Conservation (phyloP, 2,329 filamentous ascomycete species). For the Macrophomina tecta region DNA sequence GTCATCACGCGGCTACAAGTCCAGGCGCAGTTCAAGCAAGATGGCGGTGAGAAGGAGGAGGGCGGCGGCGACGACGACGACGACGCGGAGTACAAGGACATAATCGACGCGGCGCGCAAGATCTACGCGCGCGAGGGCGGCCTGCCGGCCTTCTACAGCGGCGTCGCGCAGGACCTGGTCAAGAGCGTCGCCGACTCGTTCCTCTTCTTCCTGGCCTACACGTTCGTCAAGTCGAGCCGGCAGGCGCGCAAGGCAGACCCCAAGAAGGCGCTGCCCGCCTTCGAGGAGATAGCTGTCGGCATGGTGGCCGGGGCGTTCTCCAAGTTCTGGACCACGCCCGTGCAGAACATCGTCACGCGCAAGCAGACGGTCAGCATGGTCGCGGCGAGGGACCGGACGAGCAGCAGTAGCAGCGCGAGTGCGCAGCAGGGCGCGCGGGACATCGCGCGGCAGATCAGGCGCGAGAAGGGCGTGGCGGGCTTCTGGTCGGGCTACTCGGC, state of each 20-base stretch:
- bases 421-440: slow-evolving; percentile 53
- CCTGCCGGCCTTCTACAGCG: slow-evolving; percentile 67
- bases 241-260: slow-evolving; percentile 36
- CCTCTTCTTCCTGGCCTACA: slow-evolving; percentile 86
- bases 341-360: slow-evolving; percentile 80
- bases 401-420: slow-evolving; percentile 32
- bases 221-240: slow-evolving; percentile 56
- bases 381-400: slow-evolving; percentile 45
- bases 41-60: slow-evolving; percentile 28
- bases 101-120: slow-evolving; percentile 71
- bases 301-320: slow-evolving; percentile 76
- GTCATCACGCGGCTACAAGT: slow-evolving; percentile 83
- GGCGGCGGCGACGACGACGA: slow-evolving; percentile 35
- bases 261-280: slow-evolving; percentile 58
- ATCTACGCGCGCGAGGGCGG: slow-evolving; percentile 78
- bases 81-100: slow-evolving; percentile 64
- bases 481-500: slow-evolving; percentile 92
- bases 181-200: slow-evolving; percentile 72
- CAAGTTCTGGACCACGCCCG: slow-evolving; percentile 77
- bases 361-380: slow-evolving; percentile 73
- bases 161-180: slow-evolving; percentile 50
- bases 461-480: slow-evolving; percentile 73
- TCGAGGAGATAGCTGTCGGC: slow-evolving; percentile 78
- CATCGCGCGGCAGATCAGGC: slow-evolving; percentile 68
- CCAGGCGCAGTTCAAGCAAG: slow-evolving; percentile 64